Evolutionary conservation across 768 basidiomycete genomes (phyloP).

Genomic region (Termitomyces eurrhizus): DNA sequence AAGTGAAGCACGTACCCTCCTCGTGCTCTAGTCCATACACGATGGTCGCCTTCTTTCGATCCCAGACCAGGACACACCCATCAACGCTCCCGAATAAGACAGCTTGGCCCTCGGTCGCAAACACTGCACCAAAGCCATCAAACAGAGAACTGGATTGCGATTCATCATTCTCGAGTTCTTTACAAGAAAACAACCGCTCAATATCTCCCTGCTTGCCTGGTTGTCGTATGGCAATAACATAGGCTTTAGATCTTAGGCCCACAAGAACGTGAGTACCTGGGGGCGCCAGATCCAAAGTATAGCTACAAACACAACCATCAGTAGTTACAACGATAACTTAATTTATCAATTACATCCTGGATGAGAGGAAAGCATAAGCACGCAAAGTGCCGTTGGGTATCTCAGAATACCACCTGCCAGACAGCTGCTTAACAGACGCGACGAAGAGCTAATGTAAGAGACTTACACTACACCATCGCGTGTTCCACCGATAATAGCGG

Average conservation of each 20-base stretch:
- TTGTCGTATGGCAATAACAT: conserved; percentile 47
- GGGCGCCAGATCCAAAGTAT: conserved; percentile 49
- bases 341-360: conserved; percentile 46
- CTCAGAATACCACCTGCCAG: conserved; percentile 60
- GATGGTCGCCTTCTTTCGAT: conserved; percentile 46
- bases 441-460: conserved; percentile 14
- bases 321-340: background rate
- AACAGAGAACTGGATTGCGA: conserved; percentile 10
- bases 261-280: conserved; percentile 49
- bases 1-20: conserved; percentile 38
- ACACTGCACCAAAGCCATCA: conserved; percentile 45
- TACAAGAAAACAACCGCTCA: conserved; percentile 47
- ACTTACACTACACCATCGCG: conserved; percentile 64
- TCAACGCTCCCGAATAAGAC: conserved; percentile 56
- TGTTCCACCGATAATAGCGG: conserved; percentile 64
- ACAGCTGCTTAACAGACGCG: conserved; percentile 5
- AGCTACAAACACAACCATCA: conserved; percentile 28
- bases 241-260: conserved; percentile 45
- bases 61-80: conserved; percentile 59
- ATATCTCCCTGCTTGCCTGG: conserved; percentile 49
- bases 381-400: conserved; percentile 64
- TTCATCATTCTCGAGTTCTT: conserved; percentile 31
- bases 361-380: conserved; percentile 54
- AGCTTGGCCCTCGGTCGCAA: conserved; percentile 46
- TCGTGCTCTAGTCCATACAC: conserved; percentile 60